Evolutionary conservation across 495 filamentous ascomycete species (phyloP).

Genomic region (Trichodelitschia bisporula): DNA sequence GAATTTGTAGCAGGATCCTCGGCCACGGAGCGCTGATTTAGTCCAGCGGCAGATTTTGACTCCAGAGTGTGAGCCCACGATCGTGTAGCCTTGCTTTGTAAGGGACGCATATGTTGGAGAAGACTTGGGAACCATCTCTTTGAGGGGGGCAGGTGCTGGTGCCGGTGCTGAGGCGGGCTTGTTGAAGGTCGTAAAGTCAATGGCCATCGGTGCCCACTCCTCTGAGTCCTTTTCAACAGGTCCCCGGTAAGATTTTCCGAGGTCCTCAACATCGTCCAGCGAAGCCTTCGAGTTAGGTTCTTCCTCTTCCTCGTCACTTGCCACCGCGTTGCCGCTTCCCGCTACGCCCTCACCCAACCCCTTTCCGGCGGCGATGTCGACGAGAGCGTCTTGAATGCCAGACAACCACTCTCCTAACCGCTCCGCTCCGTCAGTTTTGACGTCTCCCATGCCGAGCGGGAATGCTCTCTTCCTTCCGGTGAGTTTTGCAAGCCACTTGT

Average conservation of each 20-base stretch:
- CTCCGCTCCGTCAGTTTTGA: slow-evolving; percentile 40
- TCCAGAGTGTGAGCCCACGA: slow-evolving; percentile 83
- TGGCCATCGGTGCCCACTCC: slow-evolving; percentile 27
- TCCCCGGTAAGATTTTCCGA: slow-evolving; percentile 39
- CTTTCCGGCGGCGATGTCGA: slow-evolving; percentile 33
- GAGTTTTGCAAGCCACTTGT: slow-evolving; percentile 88
- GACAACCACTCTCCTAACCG: slow-evolving; percentile 50
- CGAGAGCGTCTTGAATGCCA: slow-evolving; percentile 48
- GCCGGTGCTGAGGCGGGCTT: slow-evolving; percentile 12
- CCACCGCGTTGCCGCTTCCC: slow-evolving; percentile 58
- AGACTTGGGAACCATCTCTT: slow-evolving; percentile 81
- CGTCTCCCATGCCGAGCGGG: slow-evolving; percentile 70
- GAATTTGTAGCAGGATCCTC: slow-evolving; percentile 91
- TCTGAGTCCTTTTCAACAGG: slow-evolving; percentile 14
- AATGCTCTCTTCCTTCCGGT: slow-evolving; percentile 59
- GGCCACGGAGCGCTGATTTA: slow-evolving; percentile 85
- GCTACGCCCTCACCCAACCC: slow-evolving; percentile 53
- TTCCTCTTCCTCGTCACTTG: slow-evolving; percentile 50
- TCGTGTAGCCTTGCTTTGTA: slow-evolving; percentile 90
- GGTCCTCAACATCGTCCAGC: slow-evolving; percentile 65
- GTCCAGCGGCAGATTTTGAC: slow-evolving; percentile 98
- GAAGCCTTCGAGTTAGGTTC: slow-evolving; percentile 10
- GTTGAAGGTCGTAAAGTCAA: slow-evolving; percentile 63
- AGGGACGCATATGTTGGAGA: slow-evolving; percentile 71
- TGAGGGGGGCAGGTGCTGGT: slow-evolving; percentile 23